Percentiles rank a stretch among this genome's conserved stretches.
Conservation (phyloP, 1,139 yeast genomes). For the Saccharomyces uvarum region DNA sequence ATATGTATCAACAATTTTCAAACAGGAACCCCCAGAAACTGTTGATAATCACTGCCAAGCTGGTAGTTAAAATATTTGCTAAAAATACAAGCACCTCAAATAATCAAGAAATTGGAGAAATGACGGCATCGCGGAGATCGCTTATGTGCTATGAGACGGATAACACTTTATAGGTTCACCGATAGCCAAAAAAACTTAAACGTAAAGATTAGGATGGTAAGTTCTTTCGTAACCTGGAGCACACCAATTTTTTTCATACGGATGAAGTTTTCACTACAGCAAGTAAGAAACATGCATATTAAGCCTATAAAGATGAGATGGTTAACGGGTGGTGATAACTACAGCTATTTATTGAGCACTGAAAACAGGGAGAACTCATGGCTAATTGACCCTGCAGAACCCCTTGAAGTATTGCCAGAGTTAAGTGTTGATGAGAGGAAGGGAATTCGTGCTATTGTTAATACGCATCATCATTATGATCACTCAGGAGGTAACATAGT, state of each 20-base stretch:
- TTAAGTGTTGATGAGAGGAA: conserved; percentile 33
- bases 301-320: conserved; percentile 86
- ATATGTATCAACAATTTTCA: background rate
- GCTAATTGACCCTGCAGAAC: conserved; percentile 89
- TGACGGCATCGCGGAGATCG: background rate
- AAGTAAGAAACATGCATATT: conserved; percentile 61
- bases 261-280: conserved; percentile 2
- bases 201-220: background rate
- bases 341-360: conserved; percentile 72
- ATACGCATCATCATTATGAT: conserved; percentile 93
- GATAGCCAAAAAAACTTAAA: background rate
- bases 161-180: background rate
- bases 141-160: background rate
- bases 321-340: conserved; percentile 82
- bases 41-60: background rate
- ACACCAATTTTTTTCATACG: background rate
- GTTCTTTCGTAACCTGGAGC: background rate
- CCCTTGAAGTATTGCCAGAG: conserved; percentile 45
- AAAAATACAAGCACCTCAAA: background rate
- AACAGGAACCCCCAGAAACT: background rate
- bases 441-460: conserved; percentile 65
- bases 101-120: background rate
- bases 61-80: background rate
- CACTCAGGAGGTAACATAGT: conserved; percentile 82
- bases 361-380: conserved; percentile 61